Evolutionary conservation across 257 asterid species (phyloP), one percentile per base, ranked within the genome.

Genomic region (Craterostigma plantagineum): DNA sequence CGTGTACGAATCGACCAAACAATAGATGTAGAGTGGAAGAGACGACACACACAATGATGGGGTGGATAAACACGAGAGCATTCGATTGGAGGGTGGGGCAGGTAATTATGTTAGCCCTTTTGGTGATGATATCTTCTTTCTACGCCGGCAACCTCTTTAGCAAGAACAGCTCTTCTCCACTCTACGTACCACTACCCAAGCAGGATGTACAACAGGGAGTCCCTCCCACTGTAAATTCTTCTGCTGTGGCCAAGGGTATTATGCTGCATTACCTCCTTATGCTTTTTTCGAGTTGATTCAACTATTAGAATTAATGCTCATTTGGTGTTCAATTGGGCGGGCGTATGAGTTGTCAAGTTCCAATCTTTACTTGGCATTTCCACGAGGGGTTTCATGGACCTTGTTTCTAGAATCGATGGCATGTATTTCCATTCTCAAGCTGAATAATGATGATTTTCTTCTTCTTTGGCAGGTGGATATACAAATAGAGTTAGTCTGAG

Each of bases 81-180:
- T 82, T 74, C 56, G 91, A 82, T 76, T 77, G 84, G 84, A 72
- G 73, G 57, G 45, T 63, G 17, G 94, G 79, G 17, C 84, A 83
- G 63, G 48, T 65, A 41, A 60, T 90, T 44, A 53, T 62, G 69
- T 15, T 63, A 7, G 49, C 59, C 47, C 91, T 83, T 55, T 54
- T 83, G 47, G 67, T 84, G 55, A 77, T 75, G 91, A 63, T 73
- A 1, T 92, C 63, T 63, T 79, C 91, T 23, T 83, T 90, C 61
- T 83, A 72, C 70, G 59, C 69, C n/a, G 99, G 95, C 50, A 67
- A 91, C n/a, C 79, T 77, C 48, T 69, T 71, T 33, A 67, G 75
- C 56, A 61, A 63, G 30, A 23, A 23, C 46, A 68, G 40, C 33
- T 56, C 75, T 33, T 42, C 70, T 53, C 45, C 61, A 36, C 35